Conservation (phyloP, 495 filamentous ascomycete genomes). For the Annulohypoxylon bovei region DNA sequence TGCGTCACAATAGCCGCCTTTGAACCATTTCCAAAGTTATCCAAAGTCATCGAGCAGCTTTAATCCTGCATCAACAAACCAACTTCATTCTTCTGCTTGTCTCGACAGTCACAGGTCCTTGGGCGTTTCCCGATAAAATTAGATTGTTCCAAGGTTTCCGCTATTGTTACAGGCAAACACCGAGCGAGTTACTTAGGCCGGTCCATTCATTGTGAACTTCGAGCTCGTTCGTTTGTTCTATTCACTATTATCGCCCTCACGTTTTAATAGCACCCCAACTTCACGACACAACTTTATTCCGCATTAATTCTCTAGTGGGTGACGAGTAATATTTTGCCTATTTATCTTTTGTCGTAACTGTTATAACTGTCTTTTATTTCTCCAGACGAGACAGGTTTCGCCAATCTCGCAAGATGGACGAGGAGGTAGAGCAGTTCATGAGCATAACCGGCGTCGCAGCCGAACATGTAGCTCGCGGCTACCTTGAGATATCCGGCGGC, state of each 20-base stretch:
- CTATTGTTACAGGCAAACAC: not conserved
- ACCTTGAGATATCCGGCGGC: slow-evolving; percentile 82
- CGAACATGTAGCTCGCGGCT: slow-evolving; percentile 72
- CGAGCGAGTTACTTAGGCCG: not conserved
- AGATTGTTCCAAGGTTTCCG: not conserved
- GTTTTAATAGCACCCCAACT: not conserved
- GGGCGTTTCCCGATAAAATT: not conserved
- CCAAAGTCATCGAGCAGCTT: not conserved
- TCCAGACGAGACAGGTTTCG: slow-evolving; percentile 1
- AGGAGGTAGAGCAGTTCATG: slow-evolving; percentile 66
- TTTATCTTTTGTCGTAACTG: not conserved
- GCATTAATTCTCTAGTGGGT: too few species aligned
- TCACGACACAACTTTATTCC: not conserved
- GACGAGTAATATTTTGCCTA: too few species aligned
- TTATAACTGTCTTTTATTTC: not conserved
- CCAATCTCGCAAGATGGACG: slow-evolving; percentile 70
- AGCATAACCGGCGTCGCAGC: slow-evolving; percentile 72
- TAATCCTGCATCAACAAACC: not conserved
- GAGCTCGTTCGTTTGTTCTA: not conserved
- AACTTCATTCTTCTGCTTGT: not conserved
- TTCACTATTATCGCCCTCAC: not conserved
- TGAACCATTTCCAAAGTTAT: slow-evolving; percentile 3
- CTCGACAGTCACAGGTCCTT: not conserved
- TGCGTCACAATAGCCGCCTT: slow-evolving; percentile 44
- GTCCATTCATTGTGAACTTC: not conserved